phyloP scores from a whole-genome alignment of 139 green algal genomes.

The Pseudopediastrum boryanum region DNA sequence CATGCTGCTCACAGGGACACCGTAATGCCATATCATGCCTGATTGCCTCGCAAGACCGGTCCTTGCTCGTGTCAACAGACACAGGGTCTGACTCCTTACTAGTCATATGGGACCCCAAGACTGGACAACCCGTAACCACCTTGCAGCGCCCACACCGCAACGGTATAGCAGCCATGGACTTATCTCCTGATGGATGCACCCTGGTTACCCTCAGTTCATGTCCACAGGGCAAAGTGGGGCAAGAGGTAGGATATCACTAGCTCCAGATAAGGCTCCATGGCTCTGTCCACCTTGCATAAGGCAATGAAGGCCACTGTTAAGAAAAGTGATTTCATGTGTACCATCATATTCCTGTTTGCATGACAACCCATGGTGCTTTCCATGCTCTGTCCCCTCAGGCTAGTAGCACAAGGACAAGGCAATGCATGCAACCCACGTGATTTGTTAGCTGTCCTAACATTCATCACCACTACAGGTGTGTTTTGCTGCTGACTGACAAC shows the following conservation, averaged over 20 bases:
- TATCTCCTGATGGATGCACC: slow-evolving; percentile 58
- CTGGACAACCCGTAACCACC: slow-evolving; percentile 48
- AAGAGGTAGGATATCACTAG: neutral
- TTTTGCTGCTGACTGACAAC: too few species aligned
- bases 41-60: slow-evolving; percentile 51
- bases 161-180: slow-evolving; percentile 65
- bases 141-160: slow-evolving; percentile 52
- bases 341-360: neutral
- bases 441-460: too few species aligned
- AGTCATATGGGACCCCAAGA: slow-evolving; percentile 71
- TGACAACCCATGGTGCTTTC: too few species aligned
- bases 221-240: slow-evolving; percentile 38
- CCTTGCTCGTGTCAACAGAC: slow-evolving; percentile 71
- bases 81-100: slow-evolving; percentile 65
- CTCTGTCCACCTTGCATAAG: neutral
- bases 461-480: too few species aligned
- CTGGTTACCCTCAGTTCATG: slow-evolving; percentile 60
- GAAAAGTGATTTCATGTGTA: too few species aligned
- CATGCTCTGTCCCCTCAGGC: too few species aligned
- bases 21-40: slow-evolving; percentile 71
- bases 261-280: neutral
- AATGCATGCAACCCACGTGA: too few species aligned
- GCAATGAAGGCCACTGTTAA: neutral
- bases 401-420: too few species aligned
- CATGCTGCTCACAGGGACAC: slow-evolving; percentile 59